These are phyloP conservation scores for Trichocomaceae sp. DNA, from an alignment of 2,329 filamentous ascomycete species.

Conservation along the genomic window DNA sequence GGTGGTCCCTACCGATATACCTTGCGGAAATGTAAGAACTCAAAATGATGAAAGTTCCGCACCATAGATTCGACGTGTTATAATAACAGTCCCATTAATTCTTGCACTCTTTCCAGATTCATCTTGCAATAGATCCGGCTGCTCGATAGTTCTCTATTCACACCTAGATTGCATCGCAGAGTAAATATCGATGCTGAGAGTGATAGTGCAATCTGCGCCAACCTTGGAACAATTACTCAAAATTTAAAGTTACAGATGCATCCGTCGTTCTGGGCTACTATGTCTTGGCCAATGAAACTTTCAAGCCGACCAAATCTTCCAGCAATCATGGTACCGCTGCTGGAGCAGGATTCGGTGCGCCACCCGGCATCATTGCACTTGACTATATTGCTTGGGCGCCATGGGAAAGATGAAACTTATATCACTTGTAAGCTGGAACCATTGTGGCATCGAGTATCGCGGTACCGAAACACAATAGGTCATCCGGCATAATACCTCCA, in stretches of 20 bases:
- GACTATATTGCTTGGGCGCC: conserved; percentile 24
- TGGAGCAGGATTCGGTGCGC: conserved; percentile 22
- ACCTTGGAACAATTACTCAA: neutral
- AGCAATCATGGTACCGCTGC: conserved; percentile 19
- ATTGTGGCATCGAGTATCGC: neutral
- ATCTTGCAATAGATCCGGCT: conserved; percentile 2
- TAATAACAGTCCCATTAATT: neutral
- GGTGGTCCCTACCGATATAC: conserved; percentile 16
- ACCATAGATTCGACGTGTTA: neutral
- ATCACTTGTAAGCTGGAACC: neutral
- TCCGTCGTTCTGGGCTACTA: conserved; percentile 6
- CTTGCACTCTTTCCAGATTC: neutral
- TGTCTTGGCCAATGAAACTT: neutral
- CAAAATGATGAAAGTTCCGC: no score
- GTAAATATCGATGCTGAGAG: conserved; percentile 5
- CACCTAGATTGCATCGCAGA: conserved; percentile 5
- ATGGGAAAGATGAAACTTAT: conserved; percentile 20
- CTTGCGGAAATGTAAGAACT: conserved; percentile 22
- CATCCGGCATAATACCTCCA: neutral
- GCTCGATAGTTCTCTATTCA: conserved; percentile 9
- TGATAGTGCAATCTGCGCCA: conserved; percentile 2
- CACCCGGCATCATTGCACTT: conserved; percentile 25
- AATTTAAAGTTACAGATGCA: neutral
- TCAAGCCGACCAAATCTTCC: neutral
- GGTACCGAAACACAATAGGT: neutral